Evolutionary conservation across 202 grass and related monocot species (phyloP), one percentile per base, ranked within the genome.

Genomic region (Brachypodium distachyon): DNA sequence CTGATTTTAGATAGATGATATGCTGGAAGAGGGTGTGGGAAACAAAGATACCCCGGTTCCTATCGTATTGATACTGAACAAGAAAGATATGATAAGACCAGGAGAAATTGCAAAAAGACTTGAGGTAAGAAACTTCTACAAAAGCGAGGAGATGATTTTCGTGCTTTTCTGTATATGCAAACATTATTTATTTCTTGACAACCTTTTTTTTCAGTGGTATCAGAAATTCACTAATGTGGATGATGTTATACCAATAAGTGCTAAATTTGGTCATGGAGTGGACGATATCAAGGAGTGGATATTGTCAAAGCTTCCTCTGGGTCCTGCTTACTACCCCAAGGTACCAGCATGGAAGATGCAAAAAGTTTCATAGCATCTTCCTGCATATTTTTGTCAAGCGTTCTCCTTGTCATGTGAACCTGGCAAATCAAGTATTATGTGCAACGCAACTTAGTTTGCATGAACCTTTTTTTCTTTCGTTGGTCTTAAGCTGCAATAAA

Each of bases 321-420:
- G 95, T 77, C 95, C 91, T 90, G 77, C 95, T 51, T 98, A 97
- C 86, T 97, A 98, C 63, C 91, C 95, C 32, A 98, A 98, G 89
- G 89, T 94, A 85, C 77, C 27, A 12, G 9, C 7, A 72, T 9
- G 70, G 2, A 54, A 61, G 28, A 46, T 79, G 7, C 23, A 13
- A 21, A n/a, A 59, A 3, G 23, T 73, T 37, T 64, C 3, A 19
- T 27, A 10, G 25, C 44, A 38, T 81, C 46, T 77, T 38, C 60
- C 3, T 60, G 56, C 14, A 54, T 72, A 16, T 9, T 53, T 1
- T 23, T 34, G 18, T 41, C n/a, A 59, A 1, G 1, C 2, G 32
- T 53, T 49, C 18, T 31, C 26, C 71, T 38, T 44, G 9, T 44
- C 6, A 1, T 59, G 14, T 43, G 1, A 42, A 52, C 25, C 7